Percentiles rank a stretch among this genome's conserved stretches.
These are phyloP conservation scores for Aureoboletus auriporus DNA, from an alignment of 768 basidiomycete genomes.

Conservation along the genomic window DNA sequence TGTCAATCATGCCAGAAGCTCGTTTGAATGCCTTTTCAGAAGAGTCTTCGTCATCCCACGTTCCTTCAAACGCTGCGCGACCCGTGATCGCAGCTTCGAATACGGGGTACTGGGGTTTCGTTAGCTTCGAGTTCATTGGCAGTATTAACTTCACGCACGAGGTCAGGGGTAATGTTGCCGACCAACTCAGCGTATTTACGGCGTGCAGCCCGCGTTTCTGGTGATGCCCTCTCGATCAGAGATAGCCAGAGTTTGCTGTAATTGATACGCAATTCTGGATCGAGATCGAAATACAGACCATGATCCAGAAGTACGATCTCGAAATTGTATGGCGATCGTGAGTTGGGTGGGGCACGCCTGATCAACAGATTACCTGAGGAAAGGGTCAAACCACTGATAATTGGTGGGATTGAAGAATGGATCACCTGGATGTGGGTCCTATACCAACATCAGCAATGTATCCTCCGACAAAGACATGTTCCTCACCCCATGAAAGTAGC, in stretches of 20 bases:
- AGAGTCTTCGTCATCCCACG: slow-evolving; percentile 41
- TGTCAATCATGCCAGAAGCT: slow-evolving; percentile 75
- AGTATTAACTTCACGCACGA: slow-evolving; percentile 45
- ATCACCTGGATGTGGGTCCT: slow-evolving; percentile 87
- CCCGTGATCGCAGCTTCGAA: slow-evolving; percentile 94
- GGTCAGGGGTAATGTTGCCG: slow-evolving; percentile 84
- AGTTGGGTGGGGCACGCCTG: slow-evolving; percentile 57
- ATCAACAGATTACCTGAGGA: slow-evolving; percentile 82
- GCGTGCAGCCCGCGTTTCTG: slow-evolving; percentile 60
- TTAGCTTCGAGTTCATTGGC: background rate
- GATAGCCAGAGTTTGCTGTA: slow-evolving; percentile 90
- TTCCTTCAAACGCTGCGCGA: slow-evolving; percentile 67
- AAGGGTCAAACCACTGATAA: background rate
- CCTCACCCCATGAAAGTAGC: slow-evolving; percentile 81
- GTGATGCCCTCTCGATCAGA: slow-evolving; percentile 70
- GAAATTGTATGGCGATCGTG: slow-evolving; percentile 87
- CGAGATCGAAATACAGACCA: slow-evolving; percentile 90
- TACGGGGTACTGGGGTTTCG: slow-evolving; percentile 67
- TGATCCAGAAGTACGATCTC: slow-evolving; percentile 95
- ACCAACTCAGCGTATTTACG: slow-evolving; percentile 86
- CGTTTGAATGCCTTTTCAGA: slow-evolving; percentile 42
- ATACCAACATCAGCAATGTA: slow-evolving; percentile 15
- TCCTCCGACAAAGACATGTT: background rate
- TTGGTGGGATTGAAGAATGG: background rate
- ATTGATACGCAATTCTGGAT: slow-evolving; percentile 72